Evolutionary conservation across 805 yeast genomes (phyloP), one percentile per base, ranked within the genome.

Genomic region (Maudiozyma barnettii): DNA sequence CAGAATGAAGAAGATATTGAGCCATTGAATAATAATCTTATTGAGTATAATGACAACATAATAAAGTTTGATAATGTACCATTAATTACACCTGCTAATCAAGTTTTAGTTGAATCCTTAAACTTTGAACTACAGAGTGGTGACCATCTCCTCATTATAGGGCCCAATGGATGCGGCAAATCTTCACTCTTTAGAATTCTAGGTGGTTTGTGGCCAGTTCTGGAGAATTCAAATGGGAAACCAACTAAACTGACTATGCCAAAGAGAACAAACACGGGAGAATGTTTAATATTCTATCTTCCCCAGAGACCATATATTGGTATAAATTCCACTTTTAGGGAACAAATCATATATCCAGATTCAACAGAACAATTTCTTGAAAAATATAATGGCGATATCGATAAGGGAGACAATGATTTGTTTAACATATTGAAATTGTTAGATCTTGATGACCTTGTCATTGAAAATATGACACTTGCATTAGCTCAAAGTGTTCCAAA

Each of bases 121-220:
- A 72, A 78, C 23, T 89, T 90, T 64, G 75, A 81, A 44, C 77
- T 90, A 46, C 77, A 82, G 51, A 83, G 78, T 31, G 96, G 96
- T 33, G 82, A 89, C 45, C 93, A 90, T 65, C 70, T 90, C 44
- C 72, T 90, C 45, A 89, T 90, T 61, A 89, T 91, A 9, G 98
- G 98, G 0, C 97, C 97, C 13, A 90, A 90, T 60, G 98, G 98
- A 1, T 85, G 95, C 52, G 98, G 98, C 23, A 90, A 90, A 67
- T 89, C 96, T 0, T 90, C 97, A 0, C 69, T 90, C 48, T 90
- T 90, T 65, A 77, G 98, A 60, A 78, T 90, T 58, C 74, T 90
- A 42, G 96, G 97, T 47, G 96, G 96, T 0, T 72, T 90, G 54
- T 90, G 98, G 98, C 95, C 93, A 2, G 81, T 89, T 19, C 70